phyloP scores from a whole-genome alignment of 2,329 filamentous ascomycete species.

The Xylariaceae sp. region DNA sequence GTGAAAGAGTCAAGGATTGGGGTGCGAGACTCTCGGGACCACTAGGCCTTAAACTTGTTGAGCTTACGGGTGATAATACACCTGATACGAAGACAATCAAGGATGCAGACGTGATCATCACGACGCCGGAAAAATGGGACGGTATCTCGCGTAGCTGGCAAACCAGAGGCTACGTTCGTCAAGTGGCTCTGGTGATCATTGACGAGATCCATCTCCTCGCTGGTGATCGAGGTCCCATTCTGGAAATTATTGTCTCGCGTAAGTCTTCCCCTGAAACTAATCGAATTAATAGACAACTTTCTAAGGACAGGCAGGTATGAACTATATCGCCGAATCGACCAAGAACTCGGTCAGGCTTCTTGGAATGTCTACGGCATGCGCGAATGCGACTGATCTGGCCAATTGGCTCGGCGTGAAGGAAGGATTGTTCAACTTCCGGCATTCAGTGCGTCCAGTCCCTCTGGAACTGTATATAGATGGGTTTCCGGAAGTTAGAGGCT shows the following conservation, averaged over 20 bases:
- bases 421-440: slow-evolving; percentile 92
- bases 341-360: slow-evolving; percentile 83
- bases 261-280: slow-evolving; percentile 23
- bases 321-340: slow-evolving; percentile 94
- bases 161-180: slow-evolving; percentile 89
- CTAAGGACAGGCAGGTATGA: slow-evolving; percentile 62
- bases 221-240: slow-evolving; percentile 90
- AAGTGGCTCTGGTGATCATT: slow-evolving; percentile 94
- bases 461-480: slow-evolving; percentile 96
- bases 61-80: slow-evolving; percentile 96
- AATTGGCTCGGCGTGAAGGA: slow-evolving; percentile 98
- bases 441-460: slow-evolving; percentile 93
- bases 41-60: slow-evolving; percentile 84
- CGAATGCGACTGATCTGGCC: slow-evolving; percentile 86
- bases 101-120: slow-evolving; percentile 95
- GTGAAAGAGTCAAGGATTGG: slow-evolving; percentile 96
- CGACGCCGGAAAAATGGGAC: slow-evolving; percentile 99
- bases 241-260: slow-evolving; percentile 88
- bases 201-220: slow-evolving; percentile 98
- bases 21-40: slow-evolving; percentile 71
- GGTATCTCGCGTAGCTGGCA: slow-evolving; percentile 99
- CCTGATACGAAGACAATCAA: slow-evolving; percentile 93
- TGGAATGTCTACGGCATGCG: slow-evolving; percentile 98
- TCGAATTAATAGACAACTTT: background rate
- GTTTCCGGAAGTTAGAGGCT: slow-evolving; percentile 89